Conservation (phyloP, 306 rosid species). For the Corylus americana region DNA sequence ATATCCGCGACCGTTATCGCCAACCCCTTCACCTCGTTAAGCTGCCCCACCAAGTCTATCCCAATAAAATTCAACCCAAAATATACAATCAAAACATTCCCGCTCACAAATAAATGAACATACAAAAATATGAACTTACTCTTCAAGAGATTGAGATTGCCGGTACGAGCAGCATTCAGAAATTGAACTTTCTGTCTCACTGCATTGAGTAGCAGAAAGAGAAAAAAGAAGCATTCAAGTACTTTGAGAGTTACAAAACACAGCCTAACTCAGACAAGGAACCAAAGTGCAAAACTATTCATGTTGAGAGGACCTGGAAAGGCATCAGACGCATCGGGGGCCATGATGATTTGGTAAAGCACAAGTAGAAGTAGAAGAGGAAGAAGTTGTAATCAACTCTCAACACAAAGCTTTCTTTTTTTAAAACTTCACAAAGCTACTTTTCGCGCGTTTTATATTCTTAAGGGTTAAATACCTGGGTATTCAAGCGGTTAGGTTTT, state of each 20-base stretch:
- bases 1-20: constrained; percentile 66
- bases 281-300: background rate
- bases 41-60: constrained; percentile 66
- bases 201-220: constrained; percentile 28
- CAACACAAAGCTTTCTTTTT: background rate
- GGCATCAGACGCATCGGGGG: constrained; percentile 80
- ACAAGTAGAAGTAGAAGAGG: too few relatives aligned
- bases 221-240: background rate
- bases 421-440: too few relatives aligned
- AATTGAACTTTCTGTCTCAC: constrained; percentile 77
- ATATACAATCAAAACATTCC: background rate
- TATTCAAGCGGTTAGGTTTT: too few relatives aligned
- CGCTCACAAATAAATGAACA: background rate
- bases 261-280: background rate
- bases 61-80: constrained; percentile 15
- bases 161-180: constrained; percentile 79
- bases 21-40: constrained; percentile 74
- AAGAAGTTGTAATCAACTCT: background rate
- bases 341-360: constrained; percentile 41
- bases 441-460: too few relatives aligned
- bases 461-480: too few relatives aligned
- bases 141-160: constrained; percentile 77
- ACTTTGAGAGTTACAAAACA: background rate
- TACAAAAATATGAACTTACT: constrained; percentile 37
- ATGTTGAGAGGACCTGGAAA: constrained; percentile 57